Base-by-base conservation (phyloP, 208 protist genomes). In the Crithidia expoeki region DNA sequence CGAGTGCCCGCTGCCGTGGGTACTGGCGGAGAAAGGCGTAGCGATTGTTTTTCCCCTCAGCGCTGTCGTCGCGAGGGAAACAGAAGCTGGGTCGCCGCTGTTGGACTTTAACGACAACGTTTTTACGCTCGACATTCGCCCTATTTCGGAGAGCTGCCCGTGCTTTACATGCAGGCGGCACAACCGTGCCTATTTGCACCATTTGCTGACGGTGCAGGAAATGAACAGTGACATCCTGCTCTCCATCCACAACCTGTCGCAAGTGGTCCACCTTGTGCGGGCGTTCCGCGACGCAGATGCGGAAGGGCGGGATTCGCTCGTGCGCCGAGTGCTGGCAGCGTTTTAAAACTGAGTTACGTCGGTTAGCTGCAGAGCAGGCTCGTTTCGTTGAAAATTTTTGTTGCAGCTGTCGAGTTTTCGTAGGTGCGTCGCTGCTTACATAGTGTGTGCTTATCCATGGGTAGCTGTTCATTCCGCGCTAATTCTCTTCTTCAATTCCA, bases 151-250 rank as follows among this genome's bases (percentile, higher is more conserved):
- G 7, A 65, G 68, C 33, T 97, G 93, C 68, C 16, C 34, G 23
- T 97, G 93, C 69, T 93, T 84, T 65, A 93, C 90, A 10, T 97
- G 93, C 65, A 72, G 53, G 50, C 71, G 88, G 12, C 90, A 97
- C 77, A 81, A 72, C 28, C 76, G 86, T 7, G 90, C 86, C 7
- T 97, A 97, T 69, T 57, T 97, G 32, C 90, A 95, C 53, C 93
- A 97, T 58, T 75, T 97, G 40, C 81, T 95, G 17, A 89, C 85
- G 6, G 89, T 95, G 36, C 90, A 95, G 50, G 93, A 97, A 64
- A 97, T 97, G 90, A 95, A 94, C 59, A 92, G 85, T 64, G 62
- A 76, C 17, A 94, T 92, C 53, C 65, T 97, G 28, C 80, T 97
- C 28, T 57, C 65, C 7, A 94, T 95, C 30, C 93, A 97, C 72